Base-by-base conservation (phyloP, 179 eudicot species). In the Dionaea muscipula region DNA sequence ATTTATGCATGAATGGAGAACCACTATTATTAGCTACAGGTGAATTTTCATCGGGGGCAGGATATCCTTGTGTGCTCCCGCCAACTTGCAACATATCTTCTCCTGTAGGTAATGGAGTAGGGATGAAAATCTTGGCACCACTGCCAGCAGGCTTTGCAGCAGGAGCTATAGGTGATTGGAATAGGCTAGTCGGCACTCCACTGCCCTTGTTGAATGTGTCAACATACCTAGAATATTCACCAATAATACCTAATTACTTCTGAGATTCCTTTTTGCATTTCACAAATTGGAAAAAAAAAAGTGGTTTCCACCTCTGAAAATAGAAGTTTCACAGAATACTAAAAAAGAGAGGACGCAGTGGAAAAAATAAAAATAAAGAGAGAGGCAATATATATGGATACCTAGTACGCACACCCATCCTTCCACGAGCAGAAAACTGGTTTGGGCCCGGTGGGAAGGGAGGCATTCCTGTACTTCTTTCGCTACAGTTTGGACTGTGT, bases 201-300 rank as follows among this genome's bases (percentile, higher is more conserved):
- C 85, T 81, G 50, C 89, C 86, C 71, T 78, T 69, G 75, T 81
- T 84, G 57, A 84, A 86, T 17, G 95, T 84, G 64, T 86, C 95
- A 27, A 86, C 95, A 53, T 86, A 86, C 81, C 95, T 86, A 72
- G 59, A 57, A 20, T 17, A 25, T 14, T 47, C 15, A 47, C 15
- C 5, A 33, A 15, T 9, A 13, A 26, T 73, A 84, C 85, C 88
- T 81, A 3, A 21, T 19, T 12, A 46, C 13, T 46, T 21, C 26
- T 20, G 26, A 19, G 43, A 38, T 7, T 38, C 16, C 15, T 38
- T 38, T 33, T 33, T 33, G 7, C 37, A 6, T 13, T 33, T 0
- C 10, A 6, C 12, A 6, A 6, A 6, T 33, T 8, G 37, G 37
- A 8, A 1, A 33, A 13, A 33, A 6, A 33, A 33, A 33, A 33